These are phyloP conservation scores for Eutrema yunnanense DNA, from an alignment of 345 rosid genomes.

Conservation along the genomic window DNA sequence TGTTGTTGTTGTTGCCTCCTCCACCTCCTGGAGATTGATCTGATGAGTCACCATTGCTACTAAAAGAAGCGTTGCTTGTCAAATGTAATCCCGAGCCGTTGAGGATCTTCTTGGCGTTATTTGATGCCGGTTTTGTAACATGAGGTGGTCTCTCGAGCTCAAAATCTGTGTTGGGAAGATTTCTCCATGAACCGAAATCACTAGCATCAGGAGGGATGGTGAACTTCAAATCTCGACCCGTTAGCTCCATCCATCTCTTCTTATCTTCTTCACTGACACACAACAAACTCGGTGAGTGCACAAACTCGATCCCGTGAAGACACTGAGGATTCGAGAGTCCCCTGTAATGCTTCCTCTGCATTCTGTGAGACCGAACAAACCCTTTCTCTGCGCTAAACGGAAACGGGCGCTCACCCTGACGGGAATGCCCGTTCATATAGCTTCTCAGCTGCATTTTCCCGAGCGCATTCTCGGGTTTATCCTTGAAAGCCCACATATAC, in stretches of 20 bases:
- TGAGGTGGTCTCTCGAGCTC: slow-evolving; percentile 73
- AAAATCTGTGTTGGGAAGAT: slow-evolving; percentile 78
- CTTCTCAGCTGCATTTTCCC: slow-evolving; percentile 99
- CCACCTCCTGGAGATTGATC: slow-evolving; percentile 60
- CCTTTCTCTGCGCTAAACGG: slow-evolving; percentile 91
- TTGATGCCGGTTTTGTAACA: slow-evolving; percentile 41
- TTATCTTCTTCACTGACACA: slow-evolving; percentile 74
- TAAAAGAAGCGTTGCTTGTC: slow-evolving; percentile 61
- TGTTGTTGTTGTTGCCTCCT: slow-evolving; percentile 23
- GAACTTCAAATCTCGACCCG: slow-evolving; percentile 85
- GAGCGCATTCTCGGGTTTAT: slow-evolving; percentile 89
- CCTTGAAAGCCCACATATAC: slow-evolving; percentile 99
- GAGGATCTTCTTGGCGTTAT: slow-evolving; percentile 57
- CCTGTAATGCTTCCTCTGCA: slow-evolving; percentile 97
- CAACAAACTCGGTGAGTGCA: slow-evolving; percentile 68
- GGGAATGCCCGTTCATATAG: slow-evolving; percentile 97
- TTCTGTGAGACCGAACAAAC: slow-evolving; percentile 89
- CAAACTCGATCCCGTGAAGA: slow-evolving; percentile 90
- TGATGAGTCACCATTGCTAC: slow-evolving; percentile 57
- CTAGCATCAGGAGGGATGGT: slow-evolving; percentile 76
- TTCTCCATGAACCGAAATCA: slow-evolving; percentile 93
- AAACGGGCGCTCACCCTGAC: slow-evolving; percentile 90
- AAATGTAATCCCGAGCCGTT: slow-evolving; percentile 78
- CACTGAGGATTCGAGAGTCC: slow-evolving; percentile 98
- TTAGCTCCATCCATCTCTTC: slow-evolving; percentile 89